Evolutionary conservation across 805 yeast genomes (phyloP), one percentile per base, ranked within the genome.

Genomic region (Nakazawaea anatomiae): DNA sequence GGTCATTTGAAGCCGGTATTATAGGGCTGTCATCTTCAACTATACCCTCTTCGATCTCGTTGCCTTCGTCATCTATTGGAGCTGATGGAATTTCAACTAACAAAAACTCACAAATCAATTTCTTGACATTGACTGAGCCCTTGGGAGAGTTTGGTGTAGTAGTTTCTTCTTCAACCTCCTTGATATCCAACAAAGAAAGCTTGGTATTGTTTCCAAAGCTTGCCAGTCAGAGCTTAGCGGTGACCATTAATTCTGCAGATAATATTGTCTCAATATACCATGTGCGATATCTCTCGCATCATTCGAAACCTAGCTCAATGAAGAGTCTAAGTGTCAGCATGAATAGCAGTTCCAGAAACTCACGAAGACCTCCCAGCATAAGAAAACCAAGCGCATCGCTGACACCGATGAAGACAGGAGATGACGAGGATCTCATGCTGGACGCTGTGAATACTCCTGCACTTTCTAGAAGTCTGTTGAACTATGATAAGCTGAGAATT

Each of bases 41-140:
- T 50, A 54, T 8, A 14, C 51, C 29, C 36, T 47, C 38, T 39
- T 47, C 38, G 34, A 52, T 32, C 36, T 39, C 38, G 48, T 48
- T 29, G 25, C 39, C 32, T 34, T 36, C 52, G 44, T 34, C 54
- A 36, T 9, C 52, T 8, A 34, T 44, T 14, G 30, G 57, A 6
- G 49, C 40, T 11, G 40, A 38, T 38, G 14, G 40, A 1, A 10
- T 27, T 29, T 63, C 61, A 3, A 65, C 70, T 48, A 36, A 44
- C 8, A 29, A 11, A 9, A 32, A 32, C 10, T 43, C 50, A 10
- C 32, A 66, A 25, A 52, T 62, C 41, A 66, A 65, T 34, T 85
- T 87, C 57, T 71, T 89, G 48, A 82, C 95, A 0, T 62, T 89
- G 52, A 74, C 82, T 1, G 95, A 88, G 61, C 92, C 96, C 0